Conservation (phyloP, 176 grass and related monocot genomes). For the Secale cereale region DNA sequence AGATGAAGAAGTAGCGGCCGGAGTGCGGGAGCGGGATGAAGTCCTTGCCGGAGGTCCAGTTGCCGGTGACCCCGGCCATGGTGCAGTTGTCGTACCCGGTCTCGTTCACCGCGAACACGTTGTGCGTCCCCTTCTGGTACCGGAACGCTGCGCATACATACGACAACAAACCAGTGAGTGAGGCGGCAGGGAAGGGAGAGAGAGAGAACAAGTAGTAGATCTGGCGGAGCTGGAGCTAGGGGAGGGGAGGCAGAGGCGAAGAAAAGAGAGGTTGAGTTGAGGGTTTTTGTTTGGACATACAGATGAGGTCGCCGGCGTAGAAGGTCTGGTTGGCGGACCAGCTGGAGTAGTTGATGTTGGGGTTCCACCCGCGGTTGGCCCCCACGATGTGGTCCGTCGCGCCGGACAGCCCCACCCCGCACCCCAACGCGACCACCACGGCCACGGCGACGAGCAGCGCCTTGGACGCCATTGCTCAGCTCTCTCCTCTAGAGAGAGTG, state of each 20-base stretch:
- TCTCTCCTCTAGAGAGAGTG: too few relatives aligned
- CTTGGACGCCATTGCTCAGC: conserved; percentile 11
- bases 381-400: conserved; percentile 93
- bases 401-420: not conserved
- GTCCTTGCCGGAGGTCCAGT: conserved; percentile 95
- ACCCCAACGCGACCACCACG: conserved; percentile 1
- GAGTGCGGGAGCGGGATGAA: conserved; percentile 63
- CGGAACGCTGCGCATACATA: conserved; percentile 74
- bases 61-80: conserved; percentile 64
- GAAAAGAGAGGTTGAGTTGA: not conserved
- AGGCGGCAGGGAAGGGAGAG: too few relatives aligned
- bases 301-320: conserved; percentile 80
- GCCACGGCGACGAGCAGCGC: conserved; percentile 15
- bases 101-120: conserved; percentile 87
- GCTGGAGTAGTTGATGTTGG: conserved; percentile 82
- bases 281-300: conserved; percentile 18
- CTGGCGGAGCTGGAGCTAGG: not conserved
- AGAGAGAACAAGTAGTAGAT: too few relatives aligned
- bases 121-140: conserved; percentile 82
- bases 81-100: conserved; percentile 91
- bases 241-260: not conserved
- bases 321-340: conserved; percentile 91
- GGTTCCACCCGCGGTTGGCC: conserved; percentile 83
- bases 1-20: conserved; percentile 74
- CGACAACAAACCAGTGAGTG: too few relatives aligned